Conservation (phyloP, 2,329 filamentous ascomycete species). For the Bipolaris bicolor region DNA sequence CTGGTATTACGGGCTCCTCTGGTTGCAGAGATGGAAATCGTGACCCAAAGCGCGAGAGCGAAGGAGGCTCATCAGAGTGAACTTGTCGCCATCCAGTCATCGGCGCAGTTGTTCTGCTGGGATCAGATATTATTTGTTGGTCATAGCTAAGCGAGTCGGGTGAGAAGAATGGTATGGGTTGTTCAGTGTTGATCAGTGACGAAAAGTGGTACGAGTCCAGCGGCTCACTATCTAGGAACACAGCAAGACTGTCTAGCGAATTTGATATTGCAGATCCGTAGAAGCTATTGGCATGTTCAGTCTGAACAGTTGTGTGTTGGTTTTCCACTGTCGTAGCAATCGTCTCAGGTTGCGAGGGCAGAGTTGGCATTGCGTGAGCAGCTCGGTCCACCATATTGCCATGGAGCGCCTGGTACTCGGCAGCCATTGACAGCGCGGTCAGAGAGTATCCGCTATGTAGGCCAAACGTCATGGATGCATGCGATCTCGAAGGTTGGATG, state of each 20-base stretch:
- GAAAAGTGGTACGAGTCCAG: slow-evolving; percentile 50
- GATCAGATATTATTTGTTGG: slow-evolving; percentile 31
- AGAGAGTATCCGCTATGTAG: slow-evolving; percentile 45
- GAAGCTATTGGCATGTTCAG: slow-evolving; percentile 4
- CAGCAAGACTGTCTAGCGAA: slow-evolving; percentile 48
- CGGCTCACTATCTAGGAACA: slow-evolving; percentile 49
- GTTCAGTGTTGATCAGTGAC: slow-evolving; percentile 49
- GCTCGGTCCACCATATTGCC: slow-evolving; percentile 28
- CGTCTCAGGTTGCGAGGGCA: slow-evolving; percentile 22
- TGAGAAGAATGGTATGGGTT: slow-evolving; percentile 52
- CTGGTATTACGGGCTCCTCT: slow-evolving; percentile 35
- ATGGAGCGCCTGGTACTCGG: slow-evolving; percentile 51
- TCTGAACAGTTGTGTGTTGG: slow-evolving; percentile 11
- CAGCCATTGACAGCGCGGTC: slow-evolving; percentile 50
- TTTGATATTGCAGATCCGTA: slow-evolving; percentile 34
- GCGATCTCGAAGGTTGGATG: slow-evolving; percentile 22
- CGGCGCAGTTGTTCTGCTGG: slow-evolving; percentile 7
- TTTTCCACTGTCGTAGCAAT: slow-evolving; percentile 24
- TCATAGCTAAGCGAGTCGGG: slow-evolving; percentile 46
- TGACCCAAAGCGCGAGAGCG: slow-evolving; percentile 49
- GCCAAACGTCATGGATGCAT: slow-evolving; percentile 20
- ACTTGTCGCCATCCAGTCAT: slow-evolving; percentile 18
- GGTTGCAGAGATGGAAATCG: slow-evolving; percentile 50
- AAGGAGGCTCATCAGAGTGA: slow-evolving; percentile 38
- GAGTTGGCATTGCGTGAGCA: slow-evolving; percentile 16